These are phyloP conservation scores for Rhexocercosporidium sp. DNA, from an alignment of 2,329 filamentous ascomycete genomes.

Conservation along the genomic window DNA sequence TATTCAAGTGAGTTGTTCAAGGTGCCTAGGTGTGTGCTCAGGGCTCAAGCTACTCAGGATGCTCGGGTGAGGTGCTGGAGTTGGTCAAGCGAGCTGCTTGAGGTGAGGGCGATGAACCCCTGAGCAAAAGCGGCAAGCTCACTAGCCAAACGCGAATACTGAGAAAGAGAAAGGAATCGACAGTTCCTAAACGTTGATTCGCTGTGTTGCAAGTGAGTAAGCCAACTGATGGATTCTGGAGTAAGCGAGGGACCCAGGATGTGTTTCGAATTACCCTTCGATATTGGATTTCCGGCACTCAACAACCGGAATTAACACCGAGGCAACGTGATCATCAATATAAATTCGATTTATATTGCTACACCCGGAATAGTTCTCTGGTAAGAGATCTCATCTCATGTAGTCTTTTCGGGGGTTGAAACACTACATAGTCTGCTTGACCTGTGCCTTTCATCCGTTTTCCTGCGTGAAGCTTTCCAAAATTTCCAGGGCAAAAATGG, in stretches of 20 bases:
- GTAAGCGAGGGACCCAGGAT: background rate
- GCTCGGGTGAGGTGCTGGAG: too few relatives aligned
- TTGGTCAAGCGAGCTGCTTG: too few relatives aligned
- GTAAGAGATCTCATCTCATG: background rate
- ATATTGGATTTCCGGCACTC: background rate
- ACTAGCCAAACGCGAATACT: too few relatives aligned
- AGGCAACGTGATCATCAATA: background rate
- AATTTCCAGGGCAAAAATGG: background rate
- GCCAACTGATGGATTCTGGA: background rate
- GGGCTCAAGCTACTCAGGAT: too few relatives aligned
- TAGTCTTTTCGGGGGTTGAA: background rate
- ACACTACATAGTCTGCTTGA: background rate
- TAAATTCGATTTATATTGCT: background rate
- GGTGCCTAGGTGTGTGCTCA: too few relatives aligned
- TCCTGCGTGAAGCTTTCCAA: background rate
- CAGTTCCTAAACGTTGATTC: background rate
- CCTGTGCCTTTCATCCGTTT: background rate
- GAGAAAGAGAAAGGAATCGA: too few relatives aligned
- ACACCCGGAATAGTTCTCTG: background rate
- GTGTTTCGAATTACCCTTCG: background rate
- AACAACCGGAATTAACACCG: background rate
- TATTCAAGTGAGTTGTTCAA: too few relatives aligned
- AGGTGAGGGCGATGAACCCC: too few relatives aligned
- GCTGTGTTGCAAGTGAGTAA: background rate
- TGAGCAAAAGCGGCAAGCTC: too few relatives aligned